Conservation (phyloP, 352 stramenopile genomes). For the Sclerospora graminicola region DNA sequence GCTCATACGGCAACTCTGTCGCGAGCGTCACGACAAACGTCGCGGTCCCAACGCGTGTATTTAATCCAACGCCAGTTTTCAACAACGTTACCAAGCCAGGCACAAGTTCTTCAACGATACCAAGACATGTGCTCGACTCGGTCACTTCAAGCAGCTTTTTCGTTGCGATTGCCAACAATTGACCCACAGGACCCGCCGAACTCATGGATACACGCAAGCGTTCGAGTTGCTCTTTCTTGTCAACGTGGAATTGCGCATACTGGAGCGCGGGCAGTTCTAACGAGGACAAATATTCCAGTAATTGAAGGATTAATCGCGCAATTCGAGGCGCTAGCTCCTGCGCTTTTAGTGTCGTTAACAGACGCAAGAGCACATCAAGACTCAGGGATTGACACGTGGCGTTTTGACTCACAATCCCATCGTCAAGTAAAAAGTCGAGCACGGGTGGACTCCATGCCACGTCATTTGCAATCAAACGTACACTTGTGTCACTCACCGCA, state of each 20-base stretch:
- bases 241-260: slow-evolving; percentile 79
- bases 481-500: slow-evolving; percentile 27
- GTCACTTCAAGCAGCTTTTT: slow-evolving; percentile 47
- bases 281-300: slow-evolving; percentile 74
- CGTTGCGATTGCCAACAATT: slow-evolving; percentile 52
- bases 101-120: slow-evolving; percentile 41
- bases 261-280: slow-evolving; percentile 76
- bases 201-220: slow-evolving; percentile 68
- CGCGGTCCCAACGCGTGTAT: slow-evolving; percentile 66
- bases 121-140: slow-evolving; percentile 22
- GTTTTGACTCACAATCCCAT: slow-evolving; percentile 69
- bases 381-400: slow-evolving; percentile 48
- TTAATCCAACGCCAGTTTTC: slow-evolving; percentile 70
- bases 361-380: slow-evolving; percentile 60
- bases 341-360: slow-evolving; percentile 55
- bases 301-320: slow-evolving; percentile 43
- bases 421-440: slow-evolving; percentile 49
- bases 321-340: slow-evolving; percentile 44
- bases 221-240: slow-evolving; percentile 78
- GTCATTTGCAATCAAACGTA: no score
- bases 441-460: slow-evolving; percentile 32
- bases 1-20: slow-evolving; percentile 54
- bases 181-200: slow-evolving; percentile 59
- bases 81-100: slow-evolving; percentile 43
- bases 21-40: slow-evolving; percentile 71